Evolutionary conservation across 306 rosid species (phyloP).

Genomic region (Cucumis melo): DNA sequence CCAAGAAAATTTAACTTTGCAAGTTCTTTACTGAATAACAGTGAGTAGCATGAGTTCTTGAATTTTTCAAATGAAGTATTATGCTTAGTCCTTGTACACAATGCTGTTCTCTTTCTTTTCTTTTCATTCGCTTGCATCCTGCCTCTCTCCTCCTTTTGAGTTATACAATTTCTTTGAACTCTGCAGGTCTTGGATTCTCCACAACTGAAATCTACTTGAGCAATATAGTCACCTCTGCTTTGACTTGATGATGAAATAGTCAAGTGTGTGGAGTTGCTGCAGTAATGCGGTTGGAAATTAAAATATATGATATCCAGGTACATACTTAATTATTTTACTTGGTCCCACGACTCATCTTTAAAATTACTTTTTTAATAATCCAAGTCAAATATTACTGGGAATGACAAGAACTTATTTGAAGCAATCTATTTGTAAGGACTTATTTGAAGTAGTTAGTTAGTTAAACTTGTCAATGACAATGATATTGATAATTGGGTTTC

Average conservation of each 20-base stretch:
- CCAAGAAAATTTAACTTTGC: conserved; percentile 30
- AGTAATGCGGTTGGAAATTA: background rate
- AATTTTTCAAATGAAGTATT: background rate
- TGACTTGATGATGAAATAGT: background rate
- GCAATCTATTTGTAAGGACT: background rate
- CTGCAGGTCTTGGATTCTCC: background rate
- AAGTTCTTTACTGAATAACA: background rate
- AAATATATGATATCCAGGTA: background rate
- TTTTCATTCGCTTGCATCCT: background rate
- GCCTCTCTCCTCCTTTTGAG: background rate
- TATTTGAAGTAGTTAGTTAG: background rate
- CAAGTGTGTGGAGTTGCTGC: background rate
- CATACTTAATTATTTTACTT: background rate
- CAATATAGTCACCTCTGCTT: background rate
- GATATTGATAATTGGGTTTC: background rate
- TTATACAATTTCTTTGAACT: background rate
- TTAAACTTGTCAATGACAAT: no score
- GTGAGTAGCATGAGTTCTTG: background rate
- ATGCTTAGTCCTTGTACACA: background rate
- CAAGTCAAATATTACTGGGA: background rate
- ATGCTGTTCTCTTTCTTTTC: background rate
- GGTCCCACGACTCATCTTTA: background rate
- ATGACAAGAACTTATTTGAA: background rate
- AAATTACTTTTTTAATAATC: background rate
- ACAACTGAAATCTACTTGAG: background rate